Conservation (phyloP, 1,284 basidiomycete genomes). For the Tranzscheliella williamsii region DNA sequence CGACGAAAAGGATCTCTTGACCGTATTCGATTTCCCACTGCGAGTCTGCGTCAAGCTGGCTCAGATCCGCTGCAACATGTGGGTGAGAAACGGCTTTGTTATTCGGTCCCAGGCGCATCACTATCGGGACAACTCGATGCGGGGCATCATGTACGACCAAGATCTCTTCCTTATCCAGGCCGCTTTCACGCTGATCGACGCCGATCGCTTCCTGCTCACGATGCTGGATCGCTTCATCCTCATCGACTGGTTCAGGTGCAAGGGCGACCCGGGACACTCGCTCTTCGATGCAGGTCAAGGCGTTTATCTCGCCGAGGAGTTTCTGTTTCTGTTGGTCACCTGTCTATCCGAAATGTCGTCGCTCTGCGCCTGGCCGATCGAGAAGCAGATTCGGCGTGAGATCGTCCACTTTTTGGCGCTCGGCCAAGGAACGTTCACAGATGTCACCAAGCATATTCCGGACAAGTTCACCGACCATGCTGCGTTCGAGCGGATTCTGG, state of each 20-base stretch:
- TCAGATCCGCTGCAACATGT: conserved; percentile 90
- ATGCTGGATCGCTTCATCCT: conserved; percentile 89
- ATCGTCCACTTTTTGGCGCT: conserved; percentile 89
- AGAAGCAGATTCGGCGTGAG: conserved; percentile 75
- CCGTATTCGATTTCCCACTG: conserved; percentile 53
- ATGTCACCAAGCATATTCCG: conserved; percentile 85
- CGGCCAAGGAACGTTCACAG: conserved; percentile 85
- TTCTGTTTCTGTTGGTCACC: conserved; percentile 83
- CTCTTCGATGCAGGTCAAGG: conserved; percentile 73
- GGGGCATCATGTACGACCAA: conserved; percentile 95
- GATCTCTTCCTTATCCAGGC: conserved; percentile 90
- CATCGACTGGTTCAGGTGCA: conserved; percentile 72
- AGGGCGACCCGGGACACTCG: conserved; percentile 54
- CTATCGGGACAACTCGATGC: conserved; percentile 92
- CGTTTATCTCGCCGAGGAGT: conserved; percentile 86
- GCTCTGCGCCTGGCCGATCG: conserved; percentile 73
- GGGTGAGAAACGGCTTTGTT: conserved; percentile 96
- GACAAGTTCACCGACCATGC: conserved; percentile 86
- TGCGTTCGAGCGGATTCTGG: conserved; percentile 79
- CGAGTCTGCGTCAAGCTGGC: conserved; percentile 68
- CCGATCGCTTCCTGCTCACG: conserved; percentile 77
- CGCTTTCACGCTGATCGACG: conserved; percentile 70
- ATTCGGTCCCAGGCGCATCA: conserved; percentile 95
- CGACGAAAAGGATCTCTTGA: conserved; percentile 42
- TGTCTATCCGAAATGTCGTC: conserved; percentile 81